phyloP scores from a whole-genome alignment of 352 stramenopile genomes.

The Phytopythium vexans region DNA sequence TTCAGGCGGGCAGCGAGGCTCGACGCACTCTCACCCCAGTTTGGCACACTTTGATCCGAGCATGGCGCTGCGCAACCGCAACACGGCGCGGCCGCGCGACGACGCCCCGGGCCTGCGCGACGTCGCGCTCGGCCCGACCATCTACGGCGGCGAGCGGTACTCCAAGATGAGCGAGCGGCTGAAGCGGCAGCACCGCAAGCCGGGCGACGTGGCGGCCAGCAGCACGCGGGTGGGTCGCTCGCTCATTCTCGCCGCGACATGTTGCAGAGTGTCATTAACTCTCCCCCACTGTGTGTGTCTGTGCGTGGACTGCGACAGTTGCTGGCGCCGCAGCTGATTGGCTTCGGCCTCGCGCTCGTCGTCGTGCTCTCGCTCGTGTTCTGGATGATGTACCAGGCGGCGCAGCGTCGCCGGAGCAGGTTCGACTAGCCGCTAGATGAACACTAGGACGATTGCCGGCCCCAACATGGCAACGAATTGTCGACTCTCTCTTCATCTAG shows the following conservation, averaged over 20 bases:
- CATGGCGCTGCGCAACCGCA: slow-evolving; percentile 70
- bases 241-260: too few species aligned
- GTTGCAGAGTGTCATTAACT: too few species aligned
- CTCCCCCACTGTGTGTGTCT: slow-evolving; percentile 2
- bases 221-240: slow-evolving; percentile 1
- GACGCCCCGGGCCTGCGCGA: slow-evolving; percentile 30
- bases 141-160: slow-evolving; percentile 82
- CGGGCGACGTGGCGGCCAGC: slow-evolving; percentile 30
- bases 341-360: slow-evolving; percentile 51
- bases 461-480: too few species aligned
- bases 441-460: too few species aligned
- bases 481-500: too few species aligned
- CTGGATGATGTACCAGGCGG: slow-evolving; percentile 52
- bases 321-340: slow-evolving; percentile 54
- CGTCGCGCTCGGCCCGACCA: slow-evolving; percentile 66
- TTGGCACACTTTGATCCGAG: neutral
- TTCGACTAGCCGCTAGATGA: neutral
- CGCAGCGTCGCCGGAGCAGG: neutral
- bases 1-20: too few species aligned
- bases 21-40: too few species aligned
- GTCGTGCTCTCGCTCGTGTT: slow-evolving; percentile 50
- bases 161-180: slow-evolving; percentile 81
- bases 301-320: slow-evolving; percentile 26
- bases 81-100: slow-evolving; percentile 21
- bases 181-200: slow-evolving; percentile 63